A percentile compares a stretch with the other conserved stretches of the same genome.
Conservation (phyloP, 805 yeast genomes). For the Yarrowia keelungensis region DNA sequence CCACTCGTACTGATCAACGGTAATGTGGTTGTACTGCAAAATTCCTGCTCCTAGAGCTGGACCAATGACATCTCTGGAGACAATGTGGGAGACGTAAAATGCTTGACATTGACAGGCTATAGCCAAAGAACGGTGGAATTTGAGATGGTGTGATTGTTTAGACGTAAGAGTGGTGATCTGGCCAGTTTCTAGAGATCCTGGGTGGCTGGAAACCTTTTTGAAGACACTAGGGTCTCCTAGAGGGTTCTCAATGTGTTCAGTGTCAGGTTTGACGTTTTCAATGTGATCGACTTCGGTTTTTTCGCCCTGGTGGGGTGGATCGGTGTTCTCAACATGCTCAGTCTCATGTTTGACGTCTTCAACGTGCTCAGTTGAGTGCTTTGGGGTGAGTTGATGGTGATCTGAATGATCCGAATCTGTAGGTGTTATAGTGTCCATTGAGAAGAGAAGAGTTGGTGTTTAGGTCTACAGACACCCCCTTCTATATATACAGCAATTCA, state of each 20-base stretch:
- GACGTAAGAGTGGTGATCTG: not conserved
- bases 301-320: not conserved
- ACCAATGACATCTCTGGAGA: constrained; percentile 22
- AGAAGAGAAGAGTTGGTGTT: no score
- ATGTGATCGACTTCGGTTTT: not conserved
- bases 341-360: not conserved
- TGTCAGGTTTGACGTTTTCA: not conserved
- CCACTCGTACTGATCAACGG: constrained; percentile 14
- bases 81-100: constrained; percentile 7
- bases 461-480: no score
- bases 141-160: not conserved
- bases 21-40: constrained; percentile 3
- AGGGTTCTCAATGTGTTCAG: not conserved
- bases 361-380: not conserved
- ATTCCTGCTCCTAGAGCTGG: constrained; percentile 17
- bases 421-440: not conserved
- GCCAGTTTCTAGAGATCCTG: not conserved
- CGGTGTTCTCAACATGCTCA: not conserved
- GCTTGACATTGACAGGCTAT: constrained; percentile 10
- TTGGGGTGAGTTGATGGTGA: not conserved
- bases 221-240: not conserved
- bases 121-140: constrained; percentile 11
- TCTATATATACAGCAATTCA: not conserved
- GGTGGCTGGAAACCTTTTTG: not conserved
- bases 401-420: not conserved